phyloP scores from a whole-genome alignment of 306 rosid species.

The Heteromeles arbutifolia region DNA sequence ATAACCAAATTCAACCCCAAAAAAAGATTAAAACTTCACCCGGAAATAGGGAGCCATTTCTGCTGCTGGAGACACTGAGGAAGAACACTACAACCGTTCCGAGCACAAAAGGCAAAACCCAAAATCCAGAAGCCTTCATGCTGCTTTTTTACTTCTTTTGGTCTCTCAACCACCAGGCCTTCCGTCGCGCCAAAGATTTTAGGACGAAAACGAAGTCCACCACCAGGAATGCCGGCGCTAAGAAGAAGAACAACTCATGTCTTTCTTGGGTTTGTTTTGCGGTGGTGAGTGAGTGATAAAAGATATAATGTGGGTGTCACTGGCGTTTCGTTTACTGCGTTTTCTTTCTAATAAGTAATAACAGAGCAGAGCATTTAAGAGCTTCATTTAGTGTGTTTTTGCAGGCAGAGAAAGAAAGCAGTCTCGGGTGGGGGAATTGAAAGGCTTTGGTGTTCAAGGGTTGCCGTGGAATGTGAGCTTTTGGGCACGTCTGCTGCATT shows the following conservation, averaged over 20 bases:
- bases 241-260: constrained; percentile 10
- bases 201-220: constrained; percentile 11
- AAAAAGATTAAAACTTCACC: constrained; percentile 18
- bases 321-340: background rate
- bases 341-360: background rate
- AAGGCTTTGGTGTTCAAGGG: constrained; percentile 8
- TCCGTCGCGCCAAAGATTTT: constrained; percentile 1
- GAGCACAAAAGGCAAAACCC: constrained; percentile 34
- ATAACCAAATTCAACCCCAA: background rate
- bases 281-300: constrained; percentile 17
- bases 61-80: constrained; percentile 23
- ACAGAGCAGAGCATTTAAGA: background rate
- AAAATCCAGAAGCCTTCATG: constrained; percentile 52
- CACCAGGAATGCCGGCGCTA: constrained; percentile 10
- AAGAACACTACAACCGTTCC: constrained; percentile 19
- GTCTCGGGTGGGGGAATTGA: constrained; percentile 12
- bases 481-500: constrained; percentile 10
- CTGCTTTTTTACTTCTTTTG: background rate
- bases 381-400: background rate
- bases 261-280: background rate
- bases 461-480: constrained; percentile 43
- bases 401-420: background rate
- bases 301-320: constrained; percentile 24
- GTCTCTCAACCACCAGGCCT: background rate
- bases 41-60: constrained; percentile 12